phyloP scores from a whole-genome alignment of 495 filamentous ascomycete genomes.

The Tuber umbilicatum region DNA sequence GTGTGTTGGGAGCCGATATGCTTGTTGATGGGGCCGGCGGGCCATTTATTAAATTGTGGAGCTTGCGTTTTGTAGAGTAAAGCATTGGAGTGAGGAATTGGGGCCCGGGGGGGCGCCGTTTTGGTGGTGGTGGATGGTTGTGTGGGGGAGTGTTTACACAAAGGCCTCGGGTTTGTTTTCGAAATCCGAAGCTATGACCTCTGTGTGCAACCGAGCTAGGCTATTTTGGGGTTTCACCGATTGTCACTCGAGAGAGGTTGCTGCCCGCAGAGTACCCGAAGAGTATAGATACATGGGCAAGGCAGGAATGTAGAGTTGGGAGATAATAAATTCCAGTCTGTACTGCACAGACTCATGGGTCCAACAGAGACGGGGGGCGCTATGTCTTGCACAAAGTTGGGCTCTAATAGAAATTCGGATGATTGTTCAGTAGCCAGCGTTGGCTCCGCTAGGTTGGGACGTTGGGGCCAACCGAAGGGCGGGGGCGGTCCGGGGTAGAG shows the following conservation, averaged over 20 bases:
- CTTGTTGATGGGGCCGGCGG: slow-evolving; percentile 21
- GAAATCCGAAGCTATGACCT: not conserved
- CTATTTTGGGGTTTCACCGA: not conserved
- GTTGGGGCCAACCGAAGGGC: not conserved
- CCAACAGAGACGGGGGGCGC: not conserved
- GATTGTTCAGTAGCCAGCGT: not conserved
- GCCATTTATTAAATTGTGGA: slow-evolving; percentile 42
- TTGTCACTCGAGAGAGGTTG: not conserved
- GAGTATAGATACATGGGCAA: no score
- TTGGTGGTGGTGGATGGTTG: not conserved
- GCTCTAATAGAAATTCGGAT: not conserved
- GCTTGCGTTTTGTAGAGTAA: slow-evolving; percentile 42
- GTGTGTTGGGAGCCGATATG: slow-evolving; percentile 21
- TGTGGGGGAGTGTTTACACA: slow-evolving; percentile 1
- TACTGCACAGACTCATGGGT: not conserved
- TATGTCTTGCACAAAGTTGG: not conserved
- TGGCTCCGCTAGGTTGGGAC: not conserved
- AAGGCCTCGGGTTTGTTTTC: not conserved
- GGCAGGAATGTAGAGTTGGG: not conserved
- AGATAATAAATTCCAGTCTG: not conserved
- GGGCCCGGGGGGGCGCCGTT: slow-evolving; percentile 4
- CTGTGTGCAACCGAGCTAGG: not conserved
- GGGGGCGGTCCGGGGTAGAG: not conserved
- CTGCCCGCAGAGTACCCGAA: not conserved
- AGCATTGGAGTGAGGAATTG: slow-evolving; percentile 26